Evolutionary conservation across 1,284 basidiomycete species (phyloP).

Genomic region (Ceratobasidium sp.): DNA sequence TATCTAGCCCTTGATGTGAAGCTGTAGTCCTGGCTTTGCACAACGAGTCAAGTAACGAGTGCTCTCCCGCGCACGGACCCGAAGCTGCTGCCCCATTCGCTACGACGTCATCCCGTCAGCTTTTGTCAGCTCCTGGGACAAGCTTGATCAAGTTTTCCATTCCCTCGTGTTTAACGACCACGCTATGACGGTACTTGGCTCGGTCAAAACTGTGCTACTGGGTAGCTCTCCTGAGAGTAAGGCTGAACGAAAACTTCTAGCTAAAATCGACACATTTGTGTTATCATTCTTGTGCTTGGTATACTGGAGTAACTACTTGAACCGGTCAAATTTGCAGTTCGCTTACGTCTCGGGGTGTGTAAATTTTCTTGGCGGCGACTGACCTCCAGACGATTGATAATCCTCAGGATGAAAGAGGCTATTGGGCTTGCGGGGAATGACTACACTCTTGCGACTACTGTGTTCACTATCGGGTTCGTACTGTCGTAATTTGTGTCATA

Average conservation of each 20-base stretch:
- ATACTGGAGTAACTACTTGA: slow-evolving; percentile 43
- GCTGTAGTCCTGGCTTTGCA: background rate
- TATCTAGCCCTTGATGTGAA: background rate
- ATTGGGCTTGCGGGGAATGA: slow-evolving; percentile 37
- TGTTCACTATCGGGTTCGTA: slow-evolving; percentile 34
- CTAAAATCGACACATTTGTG: slow-evolving; percentile 43
- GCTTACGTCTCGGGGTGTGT: slow-evolving; percentile 42
- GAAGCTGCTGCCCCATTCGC: background rate
- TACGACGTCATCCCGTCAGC: slow-evolving; percentile 1
- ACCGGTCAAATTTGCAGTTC: slow-evolving; percentile 42
- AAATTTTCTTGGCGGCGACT: background rate
- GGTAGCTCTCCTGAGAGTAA: slow-evolving; percentile 31
- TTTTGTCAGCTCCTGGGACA: background rate
- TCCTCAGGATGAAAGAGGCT: slow-evolving; percentile 37
- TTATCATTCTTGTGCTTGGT: slow-evolving; percentile 35
- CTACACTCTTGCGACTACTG: slow-evolving; percentile 34
- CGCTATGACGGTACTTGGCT: slow-evolving; percentile 13
- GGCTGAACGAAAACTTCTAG: slow-evolving; percentile 29
- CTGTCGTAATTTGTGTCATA: background rate
- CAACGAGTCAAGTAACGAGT: too few relatives aligned
- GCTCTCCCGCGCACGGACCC: background rate
- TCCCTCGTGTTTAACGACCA: background rate
- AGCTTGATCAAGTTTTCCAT: background rate
- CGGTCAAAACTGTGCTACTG: background rate
- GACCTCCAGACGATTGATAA: too few relatives aligned